Conservation (phyloP, 2,329 filamentous ascomycete species). For the Gliomastix tumulicola region DNA sequence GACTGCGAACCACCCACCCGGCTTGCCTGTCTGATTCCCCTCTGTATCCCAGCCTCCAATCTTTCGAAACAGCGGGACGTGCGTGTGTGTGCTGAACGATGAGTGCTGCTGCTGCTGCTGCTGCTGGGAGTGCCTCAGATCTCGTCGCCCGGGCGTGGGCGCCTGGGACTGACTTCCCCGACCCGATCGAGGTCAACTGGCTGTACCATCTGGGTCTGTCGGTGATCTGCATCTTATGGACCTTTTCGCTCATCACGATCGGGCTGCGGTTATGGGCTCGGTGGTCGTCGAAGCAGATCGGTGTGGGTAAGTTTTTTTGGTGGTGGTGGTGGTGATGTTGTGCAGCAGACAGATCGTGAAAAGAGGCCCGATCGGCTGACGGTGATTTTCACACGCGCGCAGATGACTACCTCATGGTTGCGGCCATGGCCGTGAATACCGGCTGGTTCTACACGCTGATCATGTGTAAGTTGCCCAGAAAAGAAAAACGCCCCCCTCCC, state of each 20-base stretch:
- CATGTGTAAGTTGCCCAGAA: constrained; percentile 12
- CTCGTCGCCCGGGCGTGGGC: constrained; percentile 8
- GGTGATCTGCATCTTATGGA: constrained; percentile 8
- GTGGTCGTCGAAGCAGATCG: constrained; percentile 8
- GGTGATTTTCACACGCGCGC: constrained; percentile 2
- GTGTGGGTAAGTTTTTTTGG: constrained; percentile 6
- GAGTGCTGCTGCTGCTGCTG: constrained; percentile 4
- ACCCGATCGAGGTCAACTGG: constrained; percentile 6
- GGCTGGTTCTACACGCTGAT: constrained; percentile 11
- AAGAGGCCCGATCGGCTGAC: background rate
- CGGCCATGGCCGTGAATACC: constrained; percentile 10
- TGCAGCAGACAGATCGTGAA: no score
- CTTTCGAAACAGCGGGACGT: background rate
- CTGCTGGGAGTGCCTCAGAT: no score
- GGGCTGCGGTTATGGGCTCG: constrained; percentile 7
- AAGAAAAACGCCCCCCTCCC: no score
- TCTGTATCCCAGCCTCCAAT: no score
- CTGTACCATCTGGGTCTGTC: constrained; percentile 9
- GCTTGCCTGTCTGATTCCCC: no score
- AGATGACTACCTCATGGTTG: constrained; percentile 14
- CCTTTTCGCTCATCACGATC: constrained; percentile 6
- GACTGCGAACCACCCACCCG: no score
- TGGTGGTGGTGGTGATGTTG: no score
- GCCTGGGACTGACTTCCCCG: constrained; percentile 8
- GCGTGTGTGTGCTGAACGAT: no score